These are phyloP conservation scores for Candida oleophila DNA, from an alignment of 805 yeast genomes.

Conservation along the genomic window DNA sequence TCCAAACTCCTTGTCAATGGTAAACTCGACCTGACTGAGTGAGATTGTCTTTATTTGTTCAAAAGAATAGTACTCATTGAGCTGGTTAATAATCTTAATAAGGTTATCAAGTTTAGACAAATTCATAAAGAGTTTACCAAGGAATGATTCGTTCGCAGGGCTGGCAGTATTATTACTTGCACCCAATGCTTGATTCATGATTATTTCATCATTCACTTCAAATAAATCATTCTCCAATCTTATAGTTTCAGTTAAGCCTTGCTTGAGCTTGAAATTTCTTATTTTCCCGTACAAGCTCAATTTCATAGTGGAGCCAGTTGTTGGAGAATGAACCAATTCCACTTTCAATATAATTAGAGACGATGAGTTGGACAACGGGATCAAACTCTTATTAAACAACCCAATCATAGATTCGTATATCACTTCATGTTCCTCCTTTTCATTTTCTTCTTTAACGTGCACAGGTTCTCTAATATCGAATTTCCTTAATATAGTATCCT, in stretches of 20 bases:
- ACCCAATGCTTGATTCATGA: background rate
- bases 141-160: background rate
- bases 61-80: slow-evolving; percentile 23
- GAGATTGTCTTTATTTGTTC: slow-evolving; percentile 23
- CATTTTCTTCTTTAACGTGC: background rate
- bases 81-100: slow-evolving; percentile 33
- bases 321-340: slow-evolving; percentile 17
- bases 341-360: slow-evolving; percentile 32
- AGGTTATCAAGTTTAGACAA: slow-evolving; percentile 31
- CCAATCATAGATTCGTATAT: slow-evolving; percentile 24
- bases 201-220: slow-evolving; percentile 22
- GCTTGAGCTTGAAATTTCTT: slow-evolving; percentile 21
- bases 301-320: slow-evolving; percentile 22
- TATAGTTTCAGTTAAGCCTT: slow-evolving; percentile 21
- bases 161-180: background rate
- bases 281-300: slow-evolving; percentile 26
- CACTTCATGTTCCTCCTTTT: slow-evolving; percentile 7
- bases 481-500: slow-evolving; percentile 9
- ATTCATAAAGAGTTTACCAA: slow-evolving; percentile 21
- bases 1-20: slow-evolving; percentile 23
- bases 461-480: slow-evolving; percentile 10
- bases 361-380: slow-evolving; percentile 34
- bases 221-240: slow-evolving; percentile 22
- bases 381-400: slow-evolving; percentile 24
- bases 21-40: slow-evolving; percentile 26